These are phyloP conservation scores for Pseudopyrenochaeta lycopersici DNA, from an alignment of 2,329 filamentous ascomycete genomes.

Conservation along the genomic window DNA sequence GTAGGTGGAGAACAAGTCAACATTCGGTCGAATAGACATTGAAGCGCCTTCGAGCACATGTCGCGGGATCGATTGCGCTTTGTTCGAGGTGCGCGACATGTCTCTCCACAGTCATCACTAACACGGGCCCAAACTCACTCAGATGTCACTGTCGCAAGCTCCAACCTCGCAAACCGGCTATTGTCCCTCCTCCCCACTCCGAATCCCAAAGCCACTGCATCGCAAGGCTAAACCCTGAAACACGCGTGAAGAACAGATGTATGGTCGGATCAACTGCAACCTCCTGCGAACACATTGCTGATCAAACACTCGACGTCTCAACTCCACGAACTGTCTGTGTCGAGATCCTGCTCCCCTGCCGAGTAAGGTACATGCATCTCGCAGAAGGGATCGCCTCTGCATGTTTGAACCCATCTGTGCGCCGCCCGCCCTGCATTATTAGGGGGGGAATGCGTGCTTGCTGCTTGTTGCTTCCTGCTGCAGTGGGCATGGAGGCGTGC, in stretches of 20 bases:
- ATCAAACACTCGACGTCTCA: conserved; percentile 7
- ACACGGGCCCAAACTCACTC: neutral
- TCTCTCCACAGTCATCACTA: neutral
- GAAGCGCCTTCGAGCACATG: neutral
- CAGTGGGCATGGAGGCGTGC: conserved; percentile 1
- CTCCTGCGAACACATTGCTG: conserved; percentile 2
- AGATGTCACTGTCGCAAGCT: neutral
- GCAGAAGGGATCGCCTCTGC: neutral
- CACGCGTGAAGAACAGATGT: neutral
- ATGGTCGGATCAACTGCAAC: neutral
- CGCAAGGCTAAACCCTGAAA: conserved; percentile 1
- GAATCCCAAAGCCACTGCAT: neutral
- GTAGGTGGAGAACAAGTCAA: neutral
- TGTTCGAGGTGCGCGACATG: neutral
- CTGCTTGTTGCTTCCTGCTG: too few species aligned
- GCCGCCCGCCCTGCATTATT: conserved; percentile 16
- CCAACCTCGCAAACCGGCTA: neutral
- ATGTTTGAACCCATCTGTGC: conserved; percentile 5
- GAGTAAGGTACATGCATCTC: conserved; percentile 23
- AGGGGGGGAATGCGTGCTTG: neutral
- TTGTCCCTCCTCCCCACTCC: neutral
- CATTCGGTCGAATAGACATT: neutral
- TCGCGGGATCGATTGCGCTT: neutral
- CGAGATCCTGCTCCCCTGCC: conserved; percentile 8
- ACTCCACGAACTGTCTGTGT: neutral